Base-by-base conservation (phyloP, 2,329 filamentous ascomycete species). In the Teratosphaeria zuluensis region DNA sequence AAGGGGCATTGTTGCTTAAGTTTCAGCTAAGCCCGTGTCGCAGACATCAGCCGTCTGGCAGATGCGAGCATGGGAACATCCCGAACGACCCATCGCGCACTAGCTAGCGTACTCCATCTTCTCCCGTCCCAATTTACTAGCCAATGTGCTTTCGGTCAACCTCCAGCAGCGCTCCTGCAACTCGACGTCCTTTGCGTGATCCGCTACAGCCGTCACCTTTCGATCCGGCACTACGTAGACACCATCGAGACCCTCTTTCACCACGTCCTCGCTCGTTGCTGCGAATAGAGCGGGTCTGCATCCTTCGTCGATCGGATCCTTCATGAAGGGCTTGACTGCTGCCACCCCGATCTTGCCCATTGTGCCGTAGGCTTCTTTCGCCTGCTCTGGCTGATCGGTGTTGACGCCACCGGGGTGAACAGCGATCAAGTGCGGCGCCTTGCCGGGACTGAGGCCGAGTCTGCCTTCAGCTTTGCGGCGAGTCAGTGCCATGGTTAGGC, bases 191-290 rank as follows among this genome's bases (percentile, higher is more conserved):
- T 73, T 68, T 1, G 74, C 76, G 61, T 79, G 72, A 8, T 69
- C 74, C 2, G 72, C 75, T 3, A 74, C 70, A 21, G 75, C 73
- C 1, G 72, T 73, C 2, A 78, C 72, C 66, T 79, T 80, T 16
- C 76, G 69, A 60, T 81, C 77, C 3, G 78, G 78, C 14, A 81
- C 72, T 55, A 81, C 75, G 61, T 81, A 81, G 58, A 69, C 64
- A 1, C 77, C 78, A 60, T 78, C 75, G 9, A 81, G 74, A 31
- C 71, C 69, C 51, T 80, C 73, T 54, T 71, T 72, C 1, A 66
- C 70, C 0, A 81, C 67, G 56, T 77, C 76, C 16, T 71, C 67
- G 56, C 73, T 76, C 3, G 78, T 78, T 0, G 76, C 73, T 4
- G 78, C 78, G 63, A 79, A 81, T 32, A 81, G 59, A 12, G 75